Evolutionary conservation across 2,329 filamentous ascomycete genomes (phyloP), one percentile per base, ranked within the genome.

Genomic region (Ceratocystis lukuohia): DNA sequence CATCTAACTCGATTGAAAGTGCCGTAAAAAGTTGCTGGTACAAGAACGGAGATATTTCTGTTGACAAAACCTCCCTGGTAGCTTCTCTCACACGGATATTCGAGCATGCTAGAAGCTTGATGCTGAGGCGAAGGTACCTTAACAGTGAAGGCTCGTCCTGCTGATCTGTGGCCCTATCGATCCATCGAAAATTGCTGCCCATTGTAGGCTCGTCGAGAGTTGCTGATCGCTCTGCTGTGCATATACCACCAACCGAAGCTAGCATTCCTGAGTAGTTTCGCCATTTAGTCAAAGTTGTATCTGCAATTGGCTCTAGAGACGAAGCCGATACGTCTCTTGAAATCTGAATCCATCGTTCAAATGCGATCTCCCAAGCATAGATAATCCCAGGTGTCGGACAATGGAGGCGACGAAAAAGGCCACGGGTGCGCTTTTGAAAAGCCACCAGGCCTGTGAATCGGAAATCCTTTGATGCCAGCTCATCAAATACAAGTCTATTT

Each of bases 241-340:
- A 88, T 65, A 85, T 81, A 1, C 86, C 85, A 15, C 84, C 85
- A 4, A 88, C 75, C 0, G 86, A 87, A 4, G 85, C 85, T 10
- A 88, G 77, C 69, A 88, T 87, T 0, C 86, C 86, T 1, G 85
- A 87, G 70, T 84, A 81, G 69, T 88, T 88, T 46, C 86, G 80
- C 86, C 86, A 88, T 71, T 88, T 84, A 0, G 81, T 79, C 15
- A 87, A 74, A 2, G 78, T 77, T 68, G 75, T 80, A 69, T 87
- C 84, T 45, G 84, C 80, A 20, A 84, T 74, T 6, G 74, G 74
- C 25, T 86, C 81, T 3, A 77, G 70, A 1, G 79, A 72, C 1
- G 78, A 77, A n/a, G 77, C 79, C 17, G 83, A 83, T 8, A 88
- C 80, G 64, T 87, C 82, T 70, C 84, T 85, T 7, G 84, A 86